Conservation (phyloP, 73 alveolate genomes). For the Tetrahymena elliotti region DNA sequence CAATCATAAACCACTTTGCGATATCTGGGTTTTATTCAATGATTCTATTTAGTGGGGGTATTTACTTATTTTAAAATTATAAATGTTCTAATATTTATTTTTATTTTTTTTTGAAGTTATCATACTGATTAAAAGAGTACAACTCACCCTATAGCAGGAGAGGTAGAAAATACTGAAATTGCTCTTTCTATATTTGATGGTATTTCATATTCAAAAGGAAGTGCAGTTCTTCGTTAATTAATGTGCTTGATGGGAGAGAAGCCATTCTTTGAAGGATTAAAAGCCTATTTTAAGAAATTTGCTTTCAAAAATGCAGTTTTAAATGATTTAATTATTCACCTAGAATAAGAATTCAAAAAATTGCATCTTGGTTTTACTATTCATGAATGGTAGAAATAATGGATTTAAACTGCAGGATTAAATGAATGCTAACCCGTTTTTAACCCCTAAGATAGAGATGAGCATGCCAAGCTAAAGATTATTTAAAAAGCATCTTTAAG, state of each 20-base stretch:
- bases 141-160: conserved; percentile 88
- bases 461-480: conserved; percentile 3
- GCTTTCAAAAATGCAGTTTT: conserved; percentile 77
- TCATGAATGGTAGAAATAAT: conserved; percentile 45
- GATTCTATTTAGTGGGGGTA: conserved; percentile 32
- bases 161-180: conserved; percentile 75
- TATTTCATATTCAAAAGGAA: conserved; percentile 94
- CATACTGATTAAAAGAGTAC: conserved; percentile 63
- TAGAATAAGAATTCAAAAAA: conserved; percentile 52
- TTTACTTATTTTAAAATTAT: not conserved
- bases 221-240: conserved; percentile 75
- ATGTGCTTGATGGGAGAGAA: conserved; percentile 79
- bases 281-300: conserved; percentile 69
- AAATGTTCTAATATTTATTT: not conserved
- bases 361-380: conserved; percentile 39
- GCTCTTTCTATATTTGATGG: conserved; percentile 92
- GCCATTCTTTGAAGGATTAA: conserved; percentile 73
- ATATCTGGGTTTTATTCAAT: conserved; percentile 25
- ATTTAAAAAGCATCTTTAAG: conserved; percentile 14
- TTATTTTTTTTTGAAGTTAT: not conserved
- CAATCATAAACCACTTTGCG: conserved; percentile 3
- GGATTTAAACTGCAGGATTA: conserved; percentile 83
- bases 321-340: conserved; percentile 77
- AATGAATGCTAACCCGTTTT: conserved; percentile 66
- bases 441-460: conserved; percentile 33